These are phyloP conservation scores for Sungouiozyma intestinalis DNA, from an alignment of 805 yeast species.

Conservation along the genomic window DNA sequence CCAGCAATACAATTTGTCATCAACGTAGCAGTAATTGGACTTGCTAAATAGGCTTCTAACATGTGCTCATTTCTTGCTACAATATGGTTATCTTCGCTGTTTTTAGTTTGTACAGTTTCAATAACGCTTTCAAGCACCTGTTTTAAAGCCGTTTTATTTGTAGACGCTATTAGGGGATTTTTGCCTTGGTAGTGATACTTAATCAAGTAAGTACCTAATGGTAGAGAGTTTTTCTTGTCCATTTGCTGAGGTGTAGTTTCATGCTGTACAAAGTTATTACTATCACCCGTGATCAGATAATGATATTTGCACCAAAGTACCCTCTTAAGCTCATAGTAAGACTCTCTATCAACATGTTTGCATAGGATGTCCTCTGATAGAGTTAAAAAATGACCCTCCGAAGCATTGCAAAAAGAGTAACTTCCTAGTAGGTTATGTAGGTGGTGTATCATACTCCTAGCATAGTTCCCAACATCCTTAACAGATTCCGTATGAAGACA, in stretches of 20 bases:
- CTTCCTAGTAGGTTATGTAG: constrained; percentile 69
- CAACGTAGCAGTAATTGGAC: constrained; percentile 34
- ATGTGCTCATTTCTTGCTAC: constrained; percentile 37
- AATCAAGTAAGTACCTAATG: constrained; percentile 27
- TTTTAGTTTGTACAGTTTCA: constrained; percentile 63
- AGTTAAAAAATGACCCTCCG: constrained; percentile 51
- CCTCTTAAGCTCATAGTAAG: constrained; percentile 67
- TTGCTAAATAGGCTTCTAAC: constrained; percentile 39
- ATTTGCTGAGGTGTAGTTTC: constrained; percentile 34
- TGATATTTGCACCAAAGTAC: constrained; percentile 72
- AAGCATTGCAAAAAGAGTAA: constrained; percentile 56
- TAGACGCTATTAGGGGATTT: constrained; percentile 48
- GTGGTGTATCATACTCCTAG: constrained; percentile 35
- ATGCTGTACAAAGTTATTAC: constrained; percentile 60
- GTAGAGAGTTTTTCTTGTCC: constrained; percentile 22
- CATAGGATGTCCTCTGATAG: constrained; percentile 47
- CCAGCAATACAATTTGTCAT: constrained; percentile 48
- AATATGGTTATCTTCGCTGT: constrained; percentile 30
- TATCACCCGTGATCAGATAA: constrained; percentile 46
- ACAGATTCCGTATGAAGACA: background rate
- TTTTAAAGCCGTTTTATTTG: constrained; percentile 60
- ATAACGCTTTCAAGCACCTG: constrained; percentile 58
- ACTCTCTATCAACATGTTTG: constrained; percentile 31
- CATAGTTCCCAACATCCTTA: constrained; percentile 3
- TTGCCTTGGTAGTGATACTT: constrained; percentile 34